Conservation (phyloP, 176 grass and related monocot genomes). For the Lolium perenne region DNA sequence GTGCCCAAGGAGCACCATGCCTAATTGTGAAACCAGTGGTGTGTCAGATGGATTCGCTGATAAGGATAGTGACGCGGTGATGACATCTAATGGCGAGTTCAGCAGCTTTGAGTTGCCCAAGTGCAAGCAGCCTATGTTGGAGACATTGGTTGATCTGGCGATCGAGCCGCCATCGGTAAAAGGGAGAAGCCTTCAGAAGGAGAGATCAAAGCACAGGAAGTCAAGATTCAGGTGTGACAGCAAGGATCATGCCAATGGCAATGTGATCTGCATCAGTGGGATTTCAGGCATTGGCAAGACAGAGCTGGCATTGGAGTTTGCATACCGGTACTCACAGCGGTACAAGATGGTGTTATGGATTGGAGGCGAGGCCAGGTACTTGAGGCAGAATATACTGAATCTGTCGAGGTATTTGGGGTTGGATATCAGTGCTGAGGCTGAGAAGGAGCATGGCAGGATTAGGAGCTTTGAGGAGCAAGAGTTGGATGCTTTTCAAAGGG, state of each 20-base stretch:
- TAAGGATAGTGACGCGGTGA: conserved; percentile 72
- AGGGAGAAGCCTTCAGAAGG: conserved; percentile 71
- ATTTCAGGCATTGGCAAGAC: conserved; percentile 87
- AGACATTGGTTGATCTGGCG: conserved; percentile 66
- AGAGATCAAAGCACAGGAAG: conserved; percentile 71
- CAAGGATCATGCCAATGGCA: conserved; percentile 57
- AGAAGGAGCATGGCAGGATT: conserved; percentile 83
- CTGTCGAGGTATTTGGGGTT: conserved; percentile 70
- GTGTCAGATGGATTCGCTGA: conserved; percentile 81
- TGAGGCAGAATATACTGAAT: conserved; percentile 92
- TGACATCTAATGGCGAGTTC: conserved; percentile 60
- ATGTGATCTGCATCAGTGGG: conserved; percentile 73
- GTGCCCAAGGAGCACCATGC: conserved; percentile 42
- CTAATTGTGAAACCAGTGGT: conserved; percentile 50
- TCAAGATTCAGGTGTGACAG: conserved; percentile 61
- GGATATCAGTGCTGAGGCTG: conserved; percentile 89
- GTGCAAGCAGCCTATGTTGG: conserved; percentile 73
- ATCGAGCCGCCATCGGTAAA: conserved; percentile 62
- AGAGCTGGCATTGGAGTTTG: conserved; percentile 86
- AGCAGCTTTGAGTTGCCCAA: conserved; percentile 85
- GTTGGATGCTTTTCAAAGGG: conserved; percentile 77
- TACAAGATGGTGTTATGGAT: conserved; percentile 99
- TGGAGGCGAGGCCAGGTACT: conserved; percentile 78
- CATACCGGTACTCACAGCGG: conserved; percentile 79
- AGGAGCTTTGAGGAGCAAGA: conserved; percentile 94